Base-by-base conservation (phyloP, 371 early-diverging fungal genomes). In the Gilbertella persicaria region DNA sequence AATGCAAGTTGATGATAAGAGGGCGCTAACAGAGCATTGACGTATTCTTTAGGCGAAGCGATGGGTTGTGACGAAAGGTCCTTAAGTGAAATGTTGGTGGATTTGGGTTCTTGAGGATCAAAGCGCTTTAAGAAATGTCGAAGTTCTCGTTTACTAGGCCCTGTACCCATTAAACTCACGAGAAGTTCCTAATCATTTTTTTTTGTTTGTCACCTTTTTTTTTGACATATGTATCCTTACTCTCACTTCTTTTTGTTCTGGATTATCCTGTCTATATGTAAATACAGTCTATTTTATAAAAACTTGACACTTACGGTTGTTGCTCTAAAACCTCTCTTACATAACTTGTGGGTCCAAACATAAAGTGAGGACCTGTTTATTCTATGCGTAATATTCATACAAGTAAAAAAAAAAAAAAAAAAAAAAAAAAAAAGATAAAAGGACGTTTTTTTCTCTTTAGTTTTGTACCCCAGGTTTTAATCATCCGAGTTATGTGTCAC, bases 81-180 rank as follows among this genome's bases (percentile, higher is more conserved):
- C 13, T 33, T 9, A 10, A 33, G 6, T 2, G 33, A 33, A 12
- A 33, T 9, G 13, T 33, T 33, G 3, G 33, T 33, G 2, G 33
- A 12, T 9, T 33, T 53, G 16, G 55, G 51, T 23, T 37, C 43
- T 20, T 70, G 64, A 14, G 76, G 74, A 9, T 78, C 72, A 56
- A 75, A 90, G 43, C 82, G 79, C 44, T 83, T 84, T 21, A 90
- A 65, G 50, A 89, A 93, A 51, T 86, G 84, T 23, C 80, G 83
- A 4, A 89, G 80, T 61, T 93, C 93, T 33, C 91, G 82, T 45
- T 84, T 87, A 29, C 90, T 89, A 0, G 92, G 93, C 12, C 82
- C 60, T 0, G 90, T 86, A 52, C 80, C 80, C 69, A 85, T 64
- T 0, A 64, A 21, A 45, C 55, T 55, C 1, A 55, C 52, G 12